phyloP scores from a whole-genome alignment of 2,329 filamentous ascomycete genomes.

The Neofusicoccum ribis region DNA sequence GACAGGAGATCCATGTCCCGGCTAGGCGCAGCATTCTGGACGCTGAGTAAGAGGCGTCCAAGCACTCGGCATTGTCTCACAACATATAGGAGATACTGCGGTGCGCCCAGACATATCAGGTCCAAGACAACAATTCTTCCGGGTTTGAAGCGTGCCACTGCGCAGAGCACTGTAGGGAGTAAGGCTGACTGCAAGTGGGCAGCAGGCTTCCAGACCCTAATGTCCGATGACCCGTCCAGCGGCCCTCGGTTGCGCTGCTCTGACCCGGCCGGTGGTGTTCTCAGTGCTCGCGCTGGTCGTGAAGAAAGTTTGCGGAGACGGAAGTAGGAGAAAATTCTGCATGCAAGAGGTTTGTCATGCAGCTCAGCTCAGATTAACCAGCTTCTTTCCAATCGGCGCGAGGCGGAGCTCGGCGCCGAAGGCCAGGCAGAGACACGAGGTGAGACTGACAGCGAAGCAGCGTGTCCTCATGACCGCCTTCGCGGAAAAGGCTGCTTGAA shows the following conservation, averaged over 20 bases:
- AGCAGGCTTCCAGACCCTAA: neutral
- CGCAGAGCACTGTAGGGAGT: neutral
- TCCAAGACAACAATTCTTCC: neutral
- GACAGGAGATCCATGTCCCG: neutral
- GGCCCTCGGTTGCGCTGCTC: neutral
- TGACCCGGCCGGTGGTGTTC: neutral
- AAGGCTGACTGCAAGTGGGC: neutral
- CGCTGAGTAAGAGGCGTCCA: neutral
- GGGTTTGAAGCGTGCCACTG: neutral
- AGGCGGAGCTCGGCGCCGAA: constrained; percentile 3
- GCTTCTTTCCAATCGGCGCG: neutral
- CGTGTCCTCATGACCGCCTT: constrained; percentile 4
- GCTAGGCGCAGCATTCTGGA: neutral
- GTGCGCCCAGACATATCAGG: neutral
- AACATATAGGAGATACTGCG: neutral
- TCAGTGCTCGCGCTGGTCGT: neutral
- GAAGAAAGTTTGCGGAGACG: constrained; percentile 1
- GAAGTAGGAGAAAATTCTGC: neutral
- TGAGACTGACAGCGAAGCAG: constrained; percentile 7
- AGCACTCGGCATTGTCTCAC: neutral
- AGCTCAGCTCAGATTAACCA: neutral
- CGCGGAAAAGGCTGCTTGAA: neutral
- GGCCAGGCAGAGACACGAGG: neutral
- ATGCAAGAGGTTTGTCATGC: constrained; percentile 2
- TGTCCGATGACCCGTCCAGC: constrained; percentile 3